phyloP scores from a whole-genome alignment of 1,284 basidiomycete genomes.

The Volvariella surrecta region DNA sequence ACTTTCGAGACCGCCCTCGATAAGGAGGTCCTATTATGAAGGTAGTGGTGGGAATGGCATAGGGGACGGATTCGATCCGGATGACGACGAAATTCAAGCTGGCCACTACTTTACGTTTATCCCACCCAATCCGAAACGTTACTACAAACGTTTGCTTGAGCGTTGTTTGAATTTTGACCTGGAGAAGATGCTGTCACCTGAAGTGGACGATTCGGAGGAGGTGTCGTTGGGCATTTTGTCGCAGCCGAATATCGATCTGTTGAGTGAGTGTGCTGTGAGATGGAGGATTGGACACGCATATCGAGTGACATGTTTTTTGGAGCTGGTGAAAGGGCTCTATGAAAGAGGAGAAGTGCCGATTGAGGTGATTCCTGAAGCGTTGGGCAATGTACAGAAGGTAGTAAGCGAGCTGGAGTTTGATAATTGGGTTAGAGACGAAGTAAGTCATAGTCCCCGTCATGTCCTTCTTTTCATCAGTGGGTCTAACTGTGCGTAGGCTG shows the following conservation, averaged over 20 bases:
- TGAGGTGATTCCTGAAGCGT: constrained; percentile 89
- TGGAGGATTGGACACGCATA: constrained; percentile 87
- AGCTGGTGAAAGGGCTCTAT: constrained; percentile 82
- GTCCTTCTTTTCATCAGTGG: constrained; percentile 6
- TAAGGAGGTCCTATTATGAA: constrained; percentile 50
- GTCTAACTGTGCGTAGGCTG: constrained; percentile 31
- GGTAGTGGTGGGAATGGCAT: constrained; percentile 20
- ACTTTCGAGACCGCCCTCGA: constrained; percentile 44
- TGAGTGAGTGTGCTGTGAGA: constrained; percentile 81
- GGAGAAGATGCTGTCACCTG: constrained; percentile 79
- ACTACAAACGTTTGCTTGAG: constrained; percentile 80
- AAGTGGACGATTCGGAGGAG: constrained; percentile 91
- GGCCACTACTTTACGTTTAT: constrained; percentile 83
- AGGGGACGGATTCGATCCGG: constrained; percentile 20
- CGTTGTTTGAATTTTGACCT: constrained; percentile 83
- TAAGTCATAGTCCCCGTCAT: constrained; percentile 27
- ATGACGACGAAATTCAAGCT: constrained; percentile 60
- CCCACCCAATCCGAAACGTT: constrained; percentile 81
- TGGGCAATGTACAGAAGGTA: constrained; percentile 65
- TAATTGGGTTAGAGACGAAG: constrained; percentile 78
- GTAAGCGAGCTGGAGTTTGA: constrained; percentile 64
- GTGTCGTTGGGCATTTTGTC: constrained; percentile 95
- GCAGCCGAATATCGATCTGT: constrained; percentile 68
- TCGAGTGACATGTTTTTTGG: constrained; percentile 76
- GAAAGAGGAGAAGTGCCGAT: constrained; percentile 88